Evolutionary conservation across 345 rosid genomes (phyloP), one percentile per base, ranked within the genome.

Genomic region (Anastatica hierochuntica): DNA sequence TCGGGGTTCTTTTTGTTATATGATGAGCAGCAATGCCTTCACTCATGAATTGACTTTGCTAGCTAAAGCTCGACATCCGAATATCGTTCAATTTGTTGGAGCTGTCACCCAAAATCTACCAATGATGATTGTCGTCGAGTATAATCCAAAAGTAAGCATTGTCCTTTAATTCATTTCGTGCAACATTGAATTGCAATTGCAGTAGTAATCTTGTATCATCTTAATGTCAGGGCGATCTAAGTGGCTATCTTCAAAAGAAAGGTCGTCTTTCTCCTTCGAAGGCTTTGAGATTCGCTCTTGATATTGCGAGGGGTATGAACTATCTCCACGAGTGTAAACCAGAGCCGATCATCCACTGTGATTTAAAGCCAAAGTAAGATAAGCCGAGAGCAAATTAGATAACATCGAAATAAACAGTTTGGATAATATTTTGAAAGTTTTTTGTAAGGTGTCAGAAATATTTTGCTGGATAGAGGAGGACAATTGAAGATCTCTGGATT

Each of bases 391-490:
- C 27, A 43, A 26, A n/a, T 51, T 44, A 50, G 34, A 50, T 43
- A 49, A 34, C n/a, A 5, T n/a, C n/a, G 8, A 7, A 36, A 29
- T 2, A 48, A 57, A 49, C 64, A 35, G 70, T 57, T 57, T 57
- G 34, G 58, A 57, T 66, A 58, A 66, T 66, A 56, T 66, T 66
- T 50, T 75, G 76, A 74, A 81, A 74, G 77, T 79, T 67, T 77
- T 83, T 74, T 70, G 80, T 83, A 92, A 92, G 98, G 96, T 92
- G 90, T 80, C 98, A 92, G 98, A 85, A 88, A 92, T 80, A 76
- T 92, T 81, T 85, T 88, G 90, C 85, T 85, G 79, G 98, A 88
- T 83, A 74, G 63, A 62, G 85, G 96, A 54, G 94, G 95, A 30
- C 86, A 72, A 1, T 46, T 83, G 74, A 92, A 92, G 81, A 72